Base-by-base conservation (phyloP, 805 yeast genomes). In the Nakazawaea populi region DNA sequence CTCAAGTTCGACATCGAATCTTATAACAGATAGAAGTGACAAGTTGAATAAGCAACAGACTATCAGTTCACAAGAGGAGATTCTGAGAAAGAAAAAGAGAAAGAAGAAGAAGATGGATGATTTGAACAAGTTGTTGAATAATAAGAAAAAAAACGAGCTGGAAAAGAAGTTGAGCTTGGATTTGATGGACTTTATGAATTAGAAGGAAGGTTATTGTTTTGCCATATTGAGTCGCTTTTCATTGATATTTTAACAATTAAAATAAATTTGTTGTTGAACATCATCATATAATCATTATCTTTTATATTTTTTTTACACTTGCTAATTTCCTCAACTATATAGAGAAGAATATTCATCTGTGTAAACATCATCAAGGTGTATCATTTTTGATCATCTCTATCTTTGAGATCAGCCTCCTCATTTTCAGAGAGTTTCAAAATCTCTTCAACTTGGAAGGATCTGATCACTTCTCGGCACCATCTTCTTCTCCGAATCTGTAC, bases 401-500 rank as follows among this genome's bases (percentile, higher is more conserved):
- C 35, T 32, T 32, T 32, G 11, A 5, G 30, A 5, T 34, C 47
- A 39, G 43, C 38, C 30, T 37, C 48, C 29, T 30, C 39, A 14
- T 37, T 37, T 38, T 37, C 31, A n/a, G 49, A 46, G 9, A 39
- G 12, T 11, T 35, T 39, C 40, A 35, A 35, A 12, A 50, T 46
- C 24, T 46, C 50, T 9, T 55, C 53, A 30, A 48, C 47, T 30
- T 47, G 48, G 46, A 55, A 57, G 4, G 54, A 47, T 14, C 68
- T 53, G 4, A 63, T 60, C 53, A 76, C 74, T 48, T 60, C 62
- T 48, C 88, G 66, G 2, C 78, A 67, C 91, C 91, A 85, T 63
- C 89, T 73, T 59, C 92, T 72, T 60, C 92, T 72, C 56, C 91
- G 71, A 59, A 71, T 76, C 41, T 66, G 44, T 31, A 35, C 36